Percentiles rank a stretch among this genome's conserved stretches.
Evolutionary conservation across 495 filamentous ascomycete species (phyloP).

Genomic region (Amniculicola lignicola): DNA sequence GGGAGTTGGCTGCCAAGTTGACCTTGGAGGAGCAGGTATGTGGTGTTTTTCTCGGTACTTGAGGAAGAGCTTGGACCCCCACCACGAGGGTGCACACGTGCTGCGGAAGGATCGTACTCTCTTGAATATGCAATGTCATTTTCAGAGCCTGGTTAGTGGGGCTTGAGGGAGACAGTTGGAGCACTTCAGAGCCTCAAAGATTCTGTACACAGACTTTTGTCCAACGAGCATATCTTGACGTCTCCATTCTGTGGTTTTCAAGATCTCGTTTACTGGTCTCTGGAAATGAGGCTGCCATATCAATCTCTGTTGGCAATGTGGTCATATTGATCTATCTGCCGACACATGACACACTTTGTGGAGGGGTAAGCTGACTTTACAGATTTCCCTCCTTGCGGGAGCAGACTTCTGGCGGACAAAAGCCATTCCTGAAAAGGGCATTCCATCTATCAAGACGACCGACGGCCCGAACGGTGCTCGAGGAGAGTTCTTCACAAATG

Average conservation of each 20-base stretch:
- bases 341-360: slow-evolving; percentile 2
- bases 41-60: slow-evolving; percentile 9
- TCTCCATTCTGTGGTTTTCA: no score
- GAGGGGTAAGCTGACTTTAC: slow-evolving; percentile 12
- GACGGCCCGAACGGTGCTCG: slow-evolving; percentile 37
- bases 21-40: slow-evolving; percentile 35
- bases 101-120: slow-evolving; percentile 1
- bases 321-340: background rate
- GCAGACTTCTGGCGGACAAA: slow-evolving; percentile 37
- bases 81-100: background rate
- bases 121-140: background rate
- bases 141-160: background rate
- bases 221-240: no score
- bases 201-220: no score
- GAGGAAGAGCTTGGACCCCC: slow-evolving; percentile 4
- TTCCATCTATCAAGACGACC: slow-evolving; percentile 40
- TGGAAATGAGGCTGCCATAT: no score
- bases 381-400: slow-evolving; percentile 57
- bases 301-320: background rate
- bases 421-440: slow-evolving; percentile 30
- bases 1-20: slow-evolving; percentile 32
- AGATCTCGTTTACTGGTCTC: no score
- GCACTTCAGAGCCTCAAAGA: no score
- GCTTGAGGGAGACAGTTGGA: no score
- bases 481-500: slow-evolving; percentile 57